Evolutionary conservation across 108 stramenopile genomes (phyloP).

Genomic region (Tribonema minus): DNA sequence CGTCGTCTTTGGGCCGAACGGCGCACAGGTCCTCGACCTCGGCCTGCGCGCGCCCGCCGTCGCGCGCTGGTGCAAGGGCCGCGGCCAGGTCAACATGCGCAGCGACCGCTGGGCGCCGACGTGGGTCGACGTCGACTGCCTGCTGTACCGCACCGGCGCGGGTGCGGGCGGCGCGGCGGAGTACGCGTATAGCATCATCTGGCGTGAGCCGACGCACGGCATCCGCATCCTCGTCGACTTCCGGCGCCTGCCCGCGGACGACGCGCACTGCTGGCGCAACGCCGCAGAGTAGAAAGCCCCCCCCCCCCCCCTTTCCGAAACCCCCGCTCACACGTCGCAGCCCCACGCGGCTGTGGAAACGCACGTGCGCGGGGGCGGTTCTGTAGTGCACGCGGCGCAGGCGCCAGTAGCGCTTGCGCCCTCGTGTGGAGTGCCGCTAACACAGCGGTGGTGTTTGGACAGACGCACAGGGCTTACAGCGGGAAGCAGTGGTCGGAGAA

Average conservation of each 20-base stretch:
- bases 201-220: background rate
- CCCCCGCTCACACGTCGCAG: too few relatives aligned
- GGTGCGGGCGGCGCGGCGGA: background rate
- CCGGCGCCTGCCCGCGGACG: background rate
- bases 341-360: too few relatives aligned
- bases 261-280: background rate
- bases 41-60: constrained; percentile 3
- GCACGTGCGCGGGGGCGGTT: too few relatives aligned
- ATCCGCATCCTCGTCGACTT: background rate
- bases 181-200: background rate
- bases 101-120: constrained; percentile 21
- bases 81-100: constrained; percentile 18
- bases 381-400: too few relatives aligned
- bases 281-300: too few relatives aligned
- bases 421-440: too few relatives aligned
- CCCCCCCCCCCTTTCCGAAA: too few relatives aligned
- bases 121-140: constrained; percentile 36
- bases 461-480: too few relatives aligned
- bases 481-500: too few relatives aligned
- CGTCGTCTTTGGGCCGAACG: constrained; percentile 9
- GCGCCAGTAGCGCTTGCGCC: too few relatives aligned
- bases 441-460: too few relatives aligned
- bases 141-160: constrained; percentile 3
- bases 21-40: constrained; percentile 23
- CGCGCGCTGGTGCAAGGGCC: constrained; percentile 22